These are phyloP conservation scores for Chlamydomonas sp. DNA, from an alignment of 139 green algal genomes.

Conservation along the genomic window DNA sequence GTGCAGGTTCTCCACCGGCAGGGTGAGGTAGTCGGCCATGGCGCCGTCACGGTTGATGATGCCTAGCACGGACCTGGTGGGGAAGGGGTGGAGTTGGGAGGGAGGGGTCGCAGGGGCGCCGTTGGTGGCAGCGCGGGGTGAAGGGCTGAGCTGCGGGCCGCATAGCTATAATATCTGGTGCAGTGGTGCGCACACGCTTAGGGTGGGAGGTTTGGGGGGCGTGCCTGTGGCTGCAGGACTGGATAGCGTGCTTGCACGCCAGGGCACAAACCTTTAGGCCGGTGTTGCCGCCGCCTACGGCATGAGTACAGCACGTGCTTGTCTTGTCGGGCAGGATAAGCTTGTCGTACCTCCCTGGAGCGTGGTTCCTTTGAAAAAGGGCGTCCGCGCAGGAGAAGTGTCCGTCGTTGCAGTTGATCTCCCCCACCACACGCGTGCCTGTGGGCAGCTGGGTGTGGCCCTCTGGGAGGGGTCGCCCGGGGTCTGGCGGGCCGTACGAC, in stretches of 20 bases:
- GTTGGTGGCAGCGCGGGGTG: no score
- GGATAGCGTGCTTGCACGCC: no score
- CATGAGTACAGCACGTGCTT: no score
- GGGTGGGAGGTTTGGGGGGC: no score
- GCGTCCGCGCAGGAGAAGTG: slow-evolving; percentile 56
- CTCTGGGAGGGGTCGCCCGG: not conserved
- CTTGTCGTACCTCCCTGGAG: slow-evolving; percentile 42
- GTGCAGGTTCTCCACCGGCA: slow-evolving; percentile 75
- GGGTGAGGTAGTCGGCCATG: slow-evolving; percentile 67
- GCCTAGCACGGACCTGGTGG: slow-evolving; percentile 69
- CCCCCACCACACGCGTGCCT: slow-evolving; percentile 67
- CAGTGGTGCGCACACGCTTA: no score
- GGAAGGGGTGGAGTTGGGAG: not conserved
- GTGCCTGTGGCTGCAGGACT: no score
- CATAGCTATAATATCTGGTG: not conserved
- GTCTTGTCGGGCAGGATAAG: no score
- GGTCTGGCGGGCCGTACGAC: not conserved
- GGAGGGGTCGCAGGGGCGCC: no score
- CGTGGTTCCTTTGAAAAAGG: slow-evolving; percentile 73
- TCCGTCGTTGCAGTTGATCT: slow-evolving; percentile 79
- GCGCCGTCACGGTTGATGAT: slow-evolving; percentile 79
- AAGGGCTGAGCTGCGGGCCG: not conserved
- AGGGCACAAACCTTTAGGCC: no score
- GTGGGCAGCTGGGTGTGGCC: slow-evolving; percentile 8
- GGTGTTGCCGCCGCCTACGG: no score